Base-by-base conservation (phyloP, 1,284 basidiomycete species). In the Bothia castanella region DNA sequence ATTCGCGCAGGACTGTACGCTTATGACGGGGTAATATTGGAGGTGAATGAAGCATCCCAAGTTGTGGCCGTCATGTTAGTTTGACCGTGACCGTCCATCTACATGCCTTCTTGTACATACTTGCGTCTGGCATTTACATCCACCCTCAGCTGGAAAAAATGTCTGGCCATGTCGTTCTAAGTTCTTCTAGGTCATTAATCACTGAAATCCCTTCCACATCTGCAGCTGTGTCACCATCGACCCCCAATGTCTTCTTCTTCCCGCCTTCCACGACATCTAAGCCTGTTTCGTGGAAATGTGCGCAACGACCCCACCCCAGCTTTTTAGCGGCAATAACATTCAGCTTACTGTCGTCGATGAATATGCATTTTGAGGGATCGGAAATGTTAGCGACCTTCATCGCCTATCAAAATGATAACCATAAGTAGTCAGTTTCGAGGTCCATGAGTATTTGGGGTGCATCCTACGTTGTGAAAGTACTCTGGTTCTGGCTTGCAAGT, bases 401-500 rank as follows among this genome's bases (percentile, higher is more conserved):
- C 5, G 89, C 88, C 85, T 89, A 49, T 34, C 20, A 17, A 32
- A 39, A 30, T 3, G 29, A 31, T 44, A n/a, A 48, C 35, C 38
- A 34, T 25, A 11, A 16, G 23, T 38, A 16, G 23, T 38, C 44
- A 64, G 45, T 40, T 45, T 38, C 23, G 20, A 31, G 30, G 25
- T 39, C 20, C 29, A 36, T 19, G 35, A n/a, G 34, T 45, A 21
- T 1, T 1, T 17, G 4, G 14, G 3, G 20, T n/a, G 7, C 21
- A 36, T 32, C 31, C 64, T 43, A 87, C 89, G 65, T 79, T 71
- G 37, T 72, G 62, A 60, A 87, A 92, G 62, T 75, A 92, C 48
- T 79, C 76, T 2, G 78, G 66, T 58, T 94, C 89, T 10, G 92
- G 92, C 63, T 95, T 95, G 73, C 91, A 93, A 6, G 77, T 75